Base-by-base conservation (phyloP, 2,329 filamentous ascomycete species). In the Sporothrix globosa region DNA sequence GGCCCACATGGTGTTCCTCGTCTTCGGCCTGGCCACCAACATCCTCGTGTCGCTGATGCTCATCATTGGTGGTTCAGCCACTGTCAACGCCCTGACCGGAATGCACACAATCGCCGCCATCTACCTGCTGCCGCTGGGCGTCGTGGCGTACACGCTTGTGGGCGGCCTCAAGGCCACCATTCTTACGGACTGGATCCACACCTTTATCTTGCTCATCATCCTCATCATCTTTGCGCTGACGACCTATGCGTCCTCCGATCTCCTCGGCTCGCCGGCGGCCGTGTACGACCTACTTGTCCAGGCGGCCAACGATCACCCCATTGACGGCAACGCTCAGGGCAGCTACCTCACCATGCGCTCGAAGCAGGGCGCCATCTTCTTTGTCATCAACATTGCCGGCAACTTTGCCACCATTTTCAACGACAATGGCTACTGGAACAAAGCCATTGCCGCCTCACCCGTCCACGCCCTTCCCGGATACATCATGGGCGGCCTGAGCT, bases 341-440 rank as follows among this genome's bases (percentile, higher is more conserved):
- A 93, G 90, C 76, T 97, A 97, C 75, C 82, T 97, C 19, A 97
- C 93, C 0, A 96, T 97, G 93, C 84, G 86, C 70, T 93, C 90
- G 1, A 87, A 86, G 71, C 90, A 95, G 75, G 93, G 93, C 5
- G 92, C 88, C 53, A 92, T 96, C 72, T 97, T 97, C 83, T 97
- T 97, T 79, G 89, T 96, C 50, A 96, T 96, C 81, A 96, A 96
- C 80, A 90, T 80, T 63, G 90, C 70, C 14, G 73, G 73, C 39
- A 94, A 94, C 80, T 96, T 95, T 72, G 90, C 86, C 71, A 93
- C 91, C 1, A 92, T 96, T 4, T 96, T 96, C 82, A 84, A 93
- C 58, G 93, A 96, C 77, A 94, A 94, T 74, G 90, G 91, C 19
- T 97, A 96, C 82, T 97, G 93, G 81, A 96, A 97, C 84, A 97